Base-by-base conservation (phyloP, 2,329 filamentous ascomycete genomes). In the Arthrobotrys conoides region DNA sequence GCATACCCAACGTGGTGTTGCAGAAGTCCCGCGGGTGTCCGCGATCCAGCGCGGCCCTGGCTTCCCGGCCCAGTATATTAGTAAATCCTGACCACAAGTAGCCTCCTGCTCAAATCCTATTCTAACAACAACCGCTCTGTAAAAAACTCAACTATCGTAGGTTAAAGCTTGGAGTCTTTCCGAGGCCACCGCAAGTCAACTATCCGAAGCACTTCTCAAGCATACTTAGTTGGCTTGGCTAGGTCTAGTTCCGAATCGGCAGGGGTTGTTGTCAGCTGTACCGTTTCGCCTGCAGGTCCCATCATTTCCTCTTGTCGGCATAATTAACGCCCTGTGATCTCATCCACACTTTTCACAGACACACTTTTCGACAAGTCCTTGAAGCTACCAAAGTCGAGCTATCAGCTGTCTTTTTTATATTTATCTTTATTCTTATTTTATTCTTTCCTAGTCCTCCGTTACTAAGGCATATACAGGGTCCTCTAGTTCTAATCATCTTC, bases 231-330 rank as follows among this genome's bases (percentile, higher is more conserved):
- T 38, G n/a, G 27, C 44, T 46, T 51, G 12, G 41, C 18, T 36
- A 41, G 18, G 18, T 27, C 49, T 38, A 57, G 18, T 9, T 61
- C 57, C 57, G 57, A 59, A 27, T 20, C 20, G 57, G 57, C 66
- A 61, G 53, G 72, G 67, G 73, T 18, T n/a, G 44, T 53, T 77
- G 73, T 77, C 73, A 77, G 73, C 73, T 77, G 73, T 67, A 68
- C 49, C 46, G 49, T 67, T 46, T 77, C 67, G 73, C 63, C 73
- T 71, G 67, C 73, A 67, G 61, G 73, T 30, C 61, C 44, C 72
- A 76, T 71, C 63, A 61, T 77, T 77, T 66, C 44, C 67, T 67
- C 67, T 33, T 46, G 51, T 67, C 41, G 67, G 65, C 41, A 59
- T 41, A 55, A 67, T 48, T 38, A 55, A 63, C 73, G 67, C 67